A percentile compares a stretch with the other conserved stretches of the same genome.
These are phyloP conservation scores for Amesomyces nigricolor DNA, from an alignment of 2,329 filamentous ascomycete species.

Conservation along the genomic window DNA sequence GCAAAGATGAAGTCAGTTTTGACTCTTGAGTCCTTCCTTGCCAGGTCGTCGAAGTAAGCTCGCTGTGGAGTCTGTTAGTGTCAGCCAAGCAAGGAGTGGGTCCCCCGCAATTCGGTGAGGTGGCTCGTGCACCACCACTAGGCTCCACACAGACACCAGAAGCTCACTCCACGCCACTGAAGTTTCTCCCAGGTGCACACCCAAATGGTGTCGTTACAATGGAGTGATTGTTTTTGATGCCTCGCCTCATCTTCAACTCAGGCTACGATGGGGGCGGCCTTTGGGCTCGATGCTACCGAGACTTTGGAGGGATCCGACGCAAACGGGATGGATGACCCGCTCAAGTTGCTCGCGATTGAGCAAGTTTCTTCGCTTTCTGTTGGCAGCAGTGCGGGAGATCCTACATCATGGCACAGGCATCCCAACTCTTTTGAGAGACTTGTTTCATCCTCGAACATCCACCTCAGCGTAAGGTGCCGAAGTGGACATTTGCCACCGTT, in stretches of 20 bases:
- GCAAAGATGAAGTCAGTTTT: too few species aligned
- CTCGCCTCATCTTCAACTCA: too few species aligned
- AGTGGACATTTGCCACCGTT: not conserved
- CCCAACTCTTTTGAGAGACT: not conserved
- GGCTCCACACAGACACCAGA: too few species aligned
- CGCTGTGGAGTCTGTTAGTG: not conserved
- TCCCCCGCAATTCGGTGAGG: not conserved
- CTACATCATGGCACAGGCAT: not conserved
- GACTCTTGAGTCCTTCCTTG: too few species aligned
- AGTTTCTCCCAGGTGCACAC: not conserved
- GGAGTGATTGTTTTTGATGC: too few species aligned
- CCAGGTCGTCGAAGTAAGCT: too few species aligned
- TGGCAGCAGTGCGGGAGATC: not conserved
- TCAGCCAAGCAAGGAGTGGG: not conserved
- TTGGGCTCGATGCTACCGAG: too few species aligned
- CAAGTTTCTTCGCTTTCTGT: constrained; percentile 8
- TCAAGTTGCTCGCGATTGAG: constrained; percentile 6
- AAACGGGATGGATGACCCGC: not conserved
- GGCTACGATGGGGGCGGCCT: too few species aligned
- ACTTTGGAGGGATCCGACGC: too few species aligned
- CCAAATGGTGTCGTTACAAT: too few species aligned
- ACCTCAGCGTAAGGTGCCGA: not conserved
- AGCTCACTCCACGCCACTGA: not conserved
- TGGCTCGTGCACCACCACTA: not conserved
- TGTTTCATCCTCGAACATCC: not conserved